phyloP scores from a whole-genome alignment of 116 monocot genomes.

The Iris pallida region DNA sequence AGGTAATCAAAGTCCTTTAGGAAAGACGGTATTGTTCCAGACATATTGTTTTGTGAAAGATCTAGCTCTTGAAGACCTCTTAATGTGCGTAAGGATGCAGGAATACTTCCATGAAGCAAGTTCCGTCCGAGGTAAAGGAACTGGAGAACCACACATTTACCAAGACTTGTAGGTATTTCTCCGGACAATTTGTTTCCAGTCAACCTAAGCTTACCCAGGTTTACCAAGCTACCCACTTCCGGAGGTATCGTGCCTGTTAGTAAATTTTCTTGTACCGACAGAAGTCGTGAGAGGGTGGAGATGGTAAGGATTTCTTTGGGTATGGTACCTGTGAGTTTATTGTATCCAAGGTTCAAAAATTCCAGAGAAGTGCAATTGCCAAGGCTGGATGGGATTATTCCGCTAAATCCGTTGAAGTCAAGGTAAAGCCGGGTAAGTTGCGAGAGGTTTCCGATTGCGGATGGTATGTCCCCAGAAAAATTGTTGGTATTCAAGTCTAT shows the following conservation, averaged over 20 bases:
- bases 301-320: conserved; percentile 3
- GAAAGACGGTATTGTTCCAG: conserved; percentile 11
- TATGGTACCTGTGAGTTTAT: conserved; percentile 9
- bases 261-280: conserved; percentile 2
- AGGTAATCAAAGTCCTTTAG: conserved; percentile 7
- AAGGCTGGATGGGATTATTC: conserved; percentile 10
- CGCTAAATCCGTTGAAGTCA: conserved; percentile 3
- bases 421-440: neutral
- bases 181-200: conserved; percentile 9
- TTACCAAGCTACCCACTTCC: conserved; percentile 5
- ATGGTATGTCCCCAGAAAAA: conserved; percentile 9
- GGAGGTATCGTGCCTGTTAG: conserved; percentile 2
- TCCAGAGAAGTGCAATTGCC: conserved; percentile 5
- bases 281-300: neutral
- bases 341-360: conserved; percentile 10
- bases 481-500: conserved; percentile 5
- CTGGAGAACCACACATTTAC: neutral
- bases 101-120: conserved; percentile 15
- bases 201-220: conserved; percentile 1
- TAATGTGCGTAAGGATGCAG: neutral
- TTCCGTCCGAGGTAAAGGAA: conserved; percentile 3
- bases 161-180: conserved; percentile 3
- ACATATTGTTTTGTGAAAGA: conserved; percentile 22
- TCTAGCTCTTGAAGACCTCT: conserved; percentile 1
- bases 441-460: conserved; percentile 1